Conservation (phyloP, 2,329 filamentous ascomycete genomes). For the Berkeleyomyces rouxiae region DNA sequence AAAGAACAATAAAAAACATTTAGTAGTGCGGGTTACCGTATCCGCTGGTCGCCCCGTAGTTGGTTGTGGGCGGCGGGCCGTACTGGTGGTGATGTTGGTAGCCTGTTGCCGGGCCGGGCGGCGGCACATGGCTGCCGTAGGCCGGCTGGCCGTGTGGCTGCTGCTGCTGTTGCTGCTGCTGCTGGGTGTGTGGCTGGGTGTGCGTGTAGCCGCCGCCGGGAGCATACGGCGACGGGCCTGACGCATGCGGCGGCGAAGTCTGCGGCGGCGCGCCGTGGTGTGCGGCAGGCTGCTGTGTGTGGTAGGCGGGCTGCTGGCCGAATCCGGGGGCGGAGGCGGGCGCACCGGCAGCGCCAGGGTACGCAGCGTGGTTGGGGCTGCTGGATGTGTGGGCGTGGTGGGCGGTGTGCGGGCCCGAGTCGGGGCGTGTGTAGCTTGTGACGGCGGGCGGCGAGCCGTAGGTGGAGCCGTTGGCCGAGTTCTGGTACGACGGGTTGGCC, state of each 20-base stretch:
- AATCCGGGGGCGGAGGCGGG: slow-evolving; percentile 18
- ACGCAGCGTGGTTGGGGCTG: slow-evolving; percentile 12
- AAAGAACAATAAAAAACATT: not conserved
- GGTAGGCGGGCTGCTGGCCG: slow-evolving; percentile 17
- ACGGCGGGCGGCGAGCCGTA: slow-evolving; percentile 16
- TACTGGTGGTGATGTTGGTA: slow-evolving; percentile 16
- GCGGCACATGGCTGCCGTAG: slow-evolving; percentile 13
- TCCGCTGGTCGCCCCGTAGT: slow-evolving; percentile 8
- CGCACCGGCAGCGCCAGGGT: slow-evolving; percentile 15
- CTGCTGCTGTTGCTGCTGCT: not conserved
- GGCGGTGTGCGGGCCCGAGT: slow-evolving; percentile 11
- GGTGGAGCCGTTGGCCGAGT: slow-evolving; percentile 17
- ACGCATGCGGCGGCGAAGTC: slow-evolving; percentile 7
- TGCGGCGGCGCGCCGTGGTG: slow-evolving; percentile 8
- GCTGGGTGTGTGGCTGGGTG: not conserved
- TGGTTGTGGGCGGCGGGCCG: slow-evolving; percentile 10
- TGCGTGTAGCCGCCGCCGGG: slow-evolving; percentile 5
- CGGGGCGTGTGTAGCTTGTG: slow-evolving; percentile 14
- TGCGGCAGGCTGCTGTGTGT: slow-evolving; percentile 15
- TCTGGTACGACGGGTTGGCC: slow-evolving; percentile 12
- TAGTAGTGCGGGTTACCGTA: slow-evolving; percentile 11
- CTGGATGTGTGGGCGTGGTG: slow-evolving; percentile 13
- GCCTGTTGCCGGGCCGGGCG: slow-evolving; percentile 13
- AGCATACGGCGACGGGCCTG: slow-evolving; percentile 4
- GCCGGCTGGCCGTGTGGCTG: slow-evolving; percentile 14